These are phyloP conservation scores for Coemansia sp. DNA, from an alignment of 192 early-diverging fungal genomes.

Conservation along the genomic window DNA sequence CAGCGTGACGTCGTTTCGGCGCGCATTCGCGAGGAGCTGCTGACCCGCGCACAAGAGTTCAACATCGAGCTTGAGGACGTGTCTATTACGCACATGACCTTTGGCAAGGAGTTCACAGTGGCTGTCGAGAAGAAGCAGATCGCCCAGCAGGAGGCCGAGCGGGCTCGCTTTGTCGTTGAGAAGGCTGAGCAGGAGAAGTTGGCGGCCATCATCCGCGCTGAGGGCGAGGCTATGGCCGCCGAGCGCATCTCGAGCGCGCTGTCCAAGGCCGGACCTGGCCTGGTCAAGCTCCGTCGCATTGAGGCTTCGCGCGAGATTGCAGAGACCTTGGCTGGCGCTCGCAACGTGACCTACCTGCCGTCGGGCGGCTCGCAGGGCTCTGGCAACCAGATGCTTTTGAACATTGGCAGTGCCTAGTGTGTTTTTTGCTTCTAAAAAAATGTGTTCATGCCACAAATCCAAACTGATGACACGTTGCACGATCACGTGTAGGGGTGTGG, in stretches of 20 bases:
- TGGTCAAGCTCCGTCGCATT: conserved; percentile 95
- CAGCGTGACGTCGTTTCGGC: conserved; percentile 95
- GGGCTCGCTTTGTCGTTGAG: conserved; percentile 97
- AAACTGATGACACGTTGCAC: not conserved
- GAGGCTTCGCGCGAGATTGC: conserved; percentile 98
- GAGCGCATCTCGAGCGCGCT: conserved; percentile 87
- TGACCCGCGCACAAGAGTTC: conserved; percentile 92
- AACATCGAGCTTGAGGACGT: conserved; percentile 96
- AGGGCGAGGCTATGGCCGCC: conserved; percentile 95
- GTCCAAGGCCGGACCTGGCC: conserved; percentile 88
- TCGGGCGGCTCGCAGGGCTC: conserved; percentile 46
- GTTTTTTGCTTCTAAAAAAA: not conserved
- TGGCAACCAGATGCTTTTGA: conserved; percentile 75
- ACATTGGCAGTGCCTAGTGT: conserved; percentile 57
- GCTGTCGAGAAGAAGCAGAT: conserved; percentile 99
- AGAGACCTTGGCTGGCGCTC: conserved; percentile 72
- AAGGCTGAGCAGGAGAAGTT: conserved; percentile 98
- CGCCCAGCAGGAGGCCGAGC: conserved; percentile 99
- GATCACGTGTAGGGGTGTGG: conserved; percentile 1
- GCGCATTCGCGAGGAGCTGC: conserved; percentile 89
- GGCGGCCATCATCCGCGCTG: conserved; percentile 95
- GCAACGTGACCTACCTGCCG: conserved; percentile 93
- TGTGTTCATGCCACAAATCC: not conserved
- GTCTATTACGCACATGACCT: conserved; percentile 98
- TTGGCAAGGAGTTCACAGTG: conserved; percentile 98